A percentile compares a stretch with the other conserved stretches of the same genome.
Evolutionary conservation across 495 filamentous ascomycete species (phyloP).

Genomic region (Opeltia flavorubescens): DNA sequence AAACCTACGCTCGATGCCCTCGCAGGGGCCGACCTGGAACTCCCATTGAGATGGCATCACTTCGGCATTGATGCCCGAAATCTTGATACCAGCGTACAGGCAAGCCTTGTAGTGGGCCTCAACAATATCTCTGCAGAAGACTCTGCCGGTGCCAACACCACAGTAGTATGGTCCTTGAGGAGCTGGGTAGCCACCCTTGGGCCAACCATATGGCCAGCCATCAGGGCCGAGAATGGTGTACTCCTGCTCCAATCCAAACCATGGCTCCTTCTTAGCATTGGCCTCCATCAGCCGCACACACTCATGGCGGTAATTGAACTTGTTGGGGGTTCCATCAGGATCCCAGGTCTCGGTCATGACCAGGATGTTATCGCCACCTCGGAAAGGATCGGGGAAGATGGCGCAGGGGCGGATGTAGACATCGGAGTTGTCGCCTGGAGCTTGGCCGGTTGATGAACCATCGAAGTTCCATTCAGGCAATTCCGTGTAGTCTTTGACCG

Average conservation of each 20-base stretch:
- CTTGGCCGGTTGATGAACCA: slow-evolving; percentile 87
- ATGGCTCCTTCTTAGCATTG: slow-evolving; percentile 69
- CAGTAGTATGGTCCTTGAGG: slow-evolving; percentile 99
- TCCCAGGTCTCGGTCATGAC: slow-evolving; percentile 96
- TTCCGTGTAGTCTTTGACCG: slow-evolving; percentile 51
- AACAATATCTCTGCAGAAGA: slow-evolving; percentile 96
- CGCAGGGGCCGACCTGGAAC: slow-evolving; percentile 94
- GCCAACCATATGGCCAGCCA: slow-evolving; percentile 91
- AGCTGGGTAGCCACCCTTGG: slow-evolving; percentile 87
- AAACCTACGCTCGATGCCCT: slow-evolving; percentile 65
- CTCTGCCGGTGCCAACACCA: slow-evolving; percentile 92
- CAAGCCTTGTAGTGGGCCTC: slow-evolving; percentile 98
- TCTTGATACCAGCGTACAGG: slow-evolving; percentile 78
- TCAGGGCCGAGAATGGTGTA: slow-evolving; percentile 82
- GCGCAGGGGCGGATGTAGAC: slow-evolving; percentile 90
- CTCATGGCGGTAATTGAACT: slow-evolving; percentile 94
- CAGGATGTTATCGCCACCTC: slow-evolving; percentile 69
- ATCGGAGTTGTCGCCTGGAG: slow-evolving; percentile 92
- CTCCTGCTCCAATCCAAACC: slow-evolving; percentile 99
- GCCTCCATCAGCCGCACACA: slow-evolving; percentile 78
- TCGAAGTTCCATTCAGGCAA: slow-evolving; percentile 99
- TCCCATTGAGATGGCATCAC: slow-evolving; percentile 99
- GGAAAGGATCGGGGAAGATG: slow-evolving; percentile 89
- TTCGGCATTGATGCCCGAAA: slow-evolving; percentile 98
- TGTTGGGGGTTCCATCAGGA: slow-evolving; percentile 90